Base-by-base conservation (phyloP, 192 early-diverging fungal genomes). In the Oehlia diaphana region DNA sequence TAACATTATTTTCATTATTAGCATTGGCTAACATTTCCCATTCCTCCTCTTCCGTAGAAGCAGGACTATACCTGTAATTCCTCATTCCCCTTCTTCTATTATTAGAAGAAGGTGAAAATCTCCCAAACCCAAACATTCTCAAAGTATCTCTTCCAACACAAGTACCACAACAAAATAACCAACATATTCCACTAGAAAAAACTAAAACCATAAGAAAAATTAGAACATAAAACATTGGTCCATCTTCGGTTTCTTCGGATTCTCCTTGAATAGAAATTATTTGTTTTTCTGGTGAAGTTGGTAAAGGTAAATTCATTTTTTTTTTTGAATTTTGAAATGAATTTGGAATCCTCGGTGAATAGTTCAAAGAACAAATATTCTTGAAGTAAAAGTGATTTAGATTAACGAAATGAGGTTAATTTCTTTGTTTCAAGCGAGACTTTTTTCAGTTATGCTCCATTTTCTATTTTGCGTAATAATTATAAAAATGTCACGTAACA, bases 81-180 rank as follows among this genome's bases (percentile, higher is more conserved):
- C 28, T 61, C 9, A 8, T 16, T 42, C 53, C 14, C 21, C 33
- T 42, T 26, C 44, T 35, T 68, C 44, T 33, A 31, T n/a, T 65
- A 78, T 68, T 23, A 68, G 7, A 13, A 28, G 21, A 31, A 47
- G 37, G 26, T 63, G 31, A n/a, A 47, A 31, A 63, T 44, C 35
- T 31, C 65, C 75, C 75, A 9, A 33, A 37, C 35, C 76, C 62
- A 47, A 66, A 68, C 21, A 39, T 53, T 31, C 61, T 58, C 69
- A 69, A 66, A 26, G 61, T 33, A 31, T 78, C 76, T 49, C 76
- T 65, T 19, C 76, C 76, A 1, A 78, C 76, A 37, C 76, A 78
- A 58, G 76, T 68, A 21, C 76, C 76, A 50, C 76, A 78, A 68
- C 76, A 78, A 69, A 78, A 78, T 49, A 78, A 67, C 76, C 76